phyloP scores from a whole-genome alignment of 192 early-diverging fungal genomes.

The Podila epicladia region DNA sequence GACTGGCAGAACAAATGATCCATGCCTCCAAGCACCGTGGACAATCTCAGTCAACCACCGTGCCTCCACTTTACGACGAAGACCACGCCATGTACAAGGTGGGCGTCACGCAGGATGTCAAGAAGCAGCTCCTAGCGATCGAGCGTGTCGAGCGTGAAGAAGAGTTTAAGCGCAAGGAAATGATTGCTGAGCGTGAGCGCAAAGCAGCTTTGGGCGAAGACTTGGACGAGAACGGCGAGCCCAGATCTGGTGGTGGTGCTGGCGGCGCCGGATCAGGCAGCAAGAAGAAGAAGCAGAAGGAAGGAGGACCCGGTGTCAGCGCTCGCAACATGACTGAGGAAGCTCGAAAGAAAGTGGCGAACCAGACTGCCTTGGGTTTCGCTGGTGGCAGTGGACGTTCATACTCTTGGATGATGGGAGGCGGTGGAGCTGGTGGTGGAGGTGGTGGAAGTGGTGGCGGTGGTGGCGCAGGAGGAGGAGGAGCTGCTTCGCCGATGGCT shows the following conservation, averaged over 20 bases:
- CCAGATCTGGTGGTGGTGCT: constrained; percentile 12
- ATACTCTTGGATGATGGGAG: constrained; percentile 50
- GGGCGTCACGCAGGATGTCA: constrained; percentile 70
- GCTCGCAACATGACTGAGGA: constrained; percentile 50
- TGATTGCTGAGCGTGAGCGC: constrained; percentile 56
- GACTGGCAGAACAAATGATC: constrained; percentile 73
- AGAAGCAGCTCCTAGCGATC: constrained; percentile 74
- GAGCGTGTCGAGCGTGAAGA: constrained; percentile 74
- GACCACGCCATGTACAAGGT: constrained; percentile 76
- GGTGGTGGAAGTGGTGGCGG: constrained; percentile 15
- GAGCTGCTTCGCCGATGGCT: constrained; percentile 20
- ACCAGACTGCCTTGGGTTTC: constrained; percentile 45
- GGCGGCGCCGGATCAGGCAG: constrained; percentile 33
- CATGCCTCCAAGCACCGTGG: constrained; percentile 77
- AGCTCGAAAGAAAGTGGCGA: constrained; percentile 47
- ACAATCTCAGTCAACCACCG: constrained; percentile 65
- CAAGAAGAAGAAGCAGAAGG: constrained; percentile 31
- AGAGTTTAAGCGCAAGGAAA: constrained; percentile 67
- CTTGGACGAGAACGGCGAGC: constrained; percentile 42
- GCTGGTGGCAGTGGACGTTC: constrained; percentile 40
- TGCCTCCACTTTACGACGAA: constrained; percentile 62
- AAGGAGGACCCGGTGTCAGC: constrained; percentile 57
- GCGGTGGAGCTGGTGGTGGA: constrained; percentile 26
- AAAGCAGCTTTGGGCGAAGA: constrained; percentile 38
- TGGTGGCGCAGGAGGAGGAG: not conserved